Conservation (phyloP, 768 basidiomycete species). For the Xanthoconium purpureum region DNA sequence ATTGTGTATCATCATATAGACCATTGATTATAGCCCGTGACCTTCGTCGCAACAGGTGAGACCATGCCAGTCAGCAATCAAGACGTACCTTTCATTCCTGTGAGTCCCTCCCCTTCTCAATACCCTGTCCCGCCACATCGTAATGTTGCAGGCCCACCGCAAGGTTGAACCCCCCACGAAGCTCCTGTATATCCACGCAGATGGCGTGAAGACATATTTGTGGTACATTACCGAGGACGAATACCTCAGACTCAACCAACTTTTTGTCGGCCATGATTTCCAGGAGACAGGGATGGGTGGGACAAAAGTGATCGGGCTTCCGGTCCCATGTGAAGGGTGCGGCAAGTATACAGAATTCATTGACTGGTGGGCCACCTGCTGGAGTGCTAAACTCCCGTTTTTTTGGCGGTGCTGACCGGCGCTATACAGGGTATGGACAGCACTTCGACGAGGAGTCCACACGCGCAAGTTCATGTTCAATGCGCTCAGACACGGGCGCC, state of each 20-base stretch:
- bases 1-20: no score
- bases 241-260: constrained; percentile 13
- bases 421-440: constrained; percentile 13
- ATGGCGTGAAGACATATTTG: not conserved
- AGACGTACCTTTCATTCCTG: constrained; percentile 6
- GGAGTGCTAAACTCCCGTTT: not conserved
- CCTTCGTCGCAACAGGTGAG: no score
- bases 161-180: constrained; percentile 12
- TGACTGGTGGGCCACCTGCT: constrained; percentile 1
- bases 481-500: constrained; percentile 9
- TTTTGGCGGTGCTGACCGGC: not conserved
- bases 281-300: constrained; percentile 13
- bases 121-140: no score
- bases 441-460: constrained; percentile 16
- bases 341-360: constrained; percentile 19
- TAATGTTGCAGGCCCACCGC: no score
- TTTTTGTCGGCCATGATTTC: constrained; percentile 11
- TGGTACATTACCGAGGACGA: constrained; percentile 21
- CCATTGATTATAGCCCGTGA: no score
- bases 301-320: constrained; percentile 13
- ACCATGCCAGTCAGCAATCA: constrained; percentile 8
- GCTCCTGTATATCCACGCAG: not conserved
- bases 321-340: constrained; percentile 4
- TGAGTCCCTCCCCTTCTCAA: not conserved
- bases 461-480: constrained; percentile 18